Percentiles rank a stretch among this genome's conserved stretches.
phyloP scores from a whole-genome alignment of 1,284 basidiomycete species.

The Bjerkandera adusta region DNA sequence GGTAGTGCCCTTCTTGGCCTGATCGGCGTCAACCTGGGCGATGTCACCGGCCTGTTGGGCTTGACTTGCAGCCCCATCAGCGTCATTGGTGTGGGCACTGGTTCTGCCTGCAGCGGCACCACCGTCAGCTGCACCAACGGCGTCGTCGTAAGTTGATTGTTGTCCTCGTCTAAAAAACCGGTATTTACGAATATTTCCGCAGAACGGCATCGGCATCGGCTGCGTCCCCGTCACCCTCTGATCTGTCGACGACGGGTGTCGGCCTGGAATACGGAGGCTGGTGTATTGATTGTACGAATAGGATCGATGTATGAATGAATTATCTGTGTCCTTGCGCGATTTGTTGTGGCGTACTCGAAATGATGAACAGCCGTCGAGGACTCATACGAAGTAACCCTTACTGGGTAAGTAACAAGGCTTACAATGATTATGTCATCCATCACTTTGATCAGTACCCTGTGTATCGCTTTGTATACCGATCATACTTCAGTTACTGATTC shows the following conservation, averaged over 20 bases:
- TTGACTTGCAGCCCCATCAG: constrained; percentile 11
- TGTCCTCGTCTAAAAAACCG: background rate
- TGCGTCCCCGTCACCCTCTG: constrained; percentile 12
- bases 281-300: too few species aligned
- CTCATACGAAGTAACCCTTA: too few species aligned
- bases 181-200: background rate
- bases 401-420: too few species aligned
- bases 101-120: background rate
- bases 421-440: too few species aligned
- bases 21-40: constrained; percentile 3
- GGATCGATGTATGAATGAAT: too few species aligned
- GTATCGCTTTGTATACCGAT: too few species aligned
- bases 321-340: too few species aligned
- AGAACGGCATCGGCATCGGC: constrained; percentile 11
- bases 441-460: too few species aligned
- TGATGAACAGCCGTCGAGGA: too few species aligned
- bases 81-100: constrained; percentile 12
- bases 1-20: background rate
- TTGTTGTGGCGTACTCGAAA: too few species aligned
- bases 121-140: constrained; percentile 12
- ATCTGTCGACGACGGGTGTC: background rate
- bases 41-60: constrained; percentile 4
- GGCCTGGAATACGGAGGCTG: too few species aligned
- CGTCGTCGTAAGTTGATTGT: constrained; percentile 6
- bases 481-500: too few species aligned